Conservation (phyloP, 2,329 filamentous ascomycete genomes). For the Teratosphaeria viscida region DNA sequence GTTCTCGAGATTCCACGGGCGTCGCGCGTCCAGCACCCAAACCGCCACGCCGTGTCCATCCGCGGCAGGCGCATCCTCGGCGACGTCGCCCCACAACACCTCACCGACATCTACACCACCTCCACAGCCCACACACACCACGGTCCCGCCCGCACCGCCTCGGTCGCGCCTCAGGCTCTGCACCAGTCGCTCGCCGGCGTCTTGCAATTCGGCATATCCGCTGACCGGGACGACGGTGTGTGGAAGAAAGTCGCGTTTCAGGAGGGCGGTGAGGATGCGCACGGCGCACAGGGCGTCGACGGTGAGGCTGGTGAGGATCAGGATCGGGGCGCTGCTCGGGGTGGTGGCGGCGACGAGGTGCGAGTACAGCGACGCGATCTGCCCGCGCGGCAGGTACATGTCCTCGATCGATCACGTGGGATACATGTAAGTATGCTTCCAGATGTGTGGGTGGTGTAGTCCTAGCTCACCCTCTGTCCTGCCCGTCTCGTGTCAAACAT, state of each 20-base stretch:
- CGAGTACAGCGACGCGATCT: slow-evolving; percentile 83
- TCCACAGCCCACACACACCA: slow-evolving; percentile 85
- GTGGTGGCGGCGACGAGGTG: slow-evolving; percentile 76
- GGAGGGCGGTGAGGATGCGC: slow-evolving; percentile 81
- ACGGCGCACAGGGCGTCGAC: slow-evolving; percentile 93
- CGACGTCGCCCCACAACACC: slow-evolving; percentile 58
- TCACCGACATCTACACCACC: slow-evolving; percentile 80
- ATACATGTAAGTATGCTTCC: no score
- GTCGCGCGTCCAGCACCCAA: slow-evolving; percentile 83
- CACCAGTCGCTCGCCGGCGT: slow-evolving; percentile 67
- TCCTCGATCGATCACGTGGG: neutral
- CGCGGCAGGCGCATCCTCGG: slow-evolving; percentile 36
- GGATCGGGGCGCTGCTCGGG: slow-evolving; percentile 79
- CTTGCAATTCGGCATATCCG: slow-evolving; percentile 81
- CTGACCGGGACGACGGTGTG: slow-evolving; percentile 95
- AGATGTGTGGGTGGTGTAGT: no score
- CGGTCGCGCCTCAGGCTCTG: slow-evolving; percentile 74
- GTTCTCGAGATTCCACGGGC: slow-evolving; percentile 91
- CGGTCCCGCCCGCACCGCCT: slow-evolving; percentile 77
- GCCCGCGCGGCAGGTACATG: slow-evolving; percentile 76
- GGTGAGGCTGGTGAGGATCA: slow-evolving; percentile 86
- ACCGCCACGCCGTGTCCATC: slow-evolving; percentile 75
- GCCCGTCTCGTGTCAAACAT: no score
- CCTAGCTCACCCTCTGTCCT: no score
- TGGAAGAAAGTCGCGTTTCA: slow-evolving; percentile 94